Evolutionary conservation across 192 early-diverging fungal genomes (phyloP).

Genomic region (Entrophospora sp.): DNA sequence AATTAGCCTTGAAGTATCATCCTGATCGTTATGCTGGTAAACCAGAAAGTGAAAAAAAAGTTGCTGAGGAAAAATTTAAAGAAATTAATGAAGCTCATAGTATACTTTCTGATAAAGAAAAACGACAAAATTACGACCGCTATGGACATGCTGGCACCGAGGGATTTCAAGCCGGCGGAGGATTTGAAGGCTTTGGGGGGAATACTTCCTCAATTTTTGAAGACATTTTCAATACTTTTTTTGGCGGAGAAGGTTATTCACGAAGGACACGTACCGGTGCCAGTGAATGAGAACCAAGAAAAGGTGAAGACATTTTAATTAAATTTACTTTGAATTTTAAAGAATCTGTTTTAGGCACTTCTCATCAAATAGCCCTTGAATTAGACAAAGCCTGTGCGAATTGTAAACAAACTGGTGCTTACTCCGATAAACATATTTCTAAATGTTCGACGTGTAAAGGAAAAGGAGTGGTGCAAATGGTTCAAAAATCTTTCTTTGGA

Average conservation of each 20-base stretch:
- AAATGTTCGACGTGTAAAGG: neutral
- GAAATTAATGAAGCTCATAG: too few relatives aligned
- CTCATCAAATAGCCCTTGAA: neutral
- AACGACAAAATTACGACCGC: neutral
- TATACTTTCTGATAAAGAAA: too few relatives aligned
- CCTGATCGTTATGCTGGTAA: too few relatives aligned
- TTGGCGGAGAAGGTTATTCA: slow-evolving; percentile 33
- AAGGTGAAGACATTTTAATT: slow-evolving; percentile 2
- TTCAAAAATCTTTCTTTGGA: too few relatives aligned
- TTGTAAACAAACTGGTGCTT: neutral
- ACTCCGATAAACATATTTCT: neutral
- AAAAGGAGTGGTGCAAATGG: neutral
- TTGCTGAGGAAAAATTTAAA: too few relatives aligned
- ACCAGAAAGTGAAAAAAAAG: too few relatives aligned
- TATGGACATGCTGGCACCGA: neutral
- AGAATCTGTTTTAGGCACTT: slow-evolving; percentile 1
- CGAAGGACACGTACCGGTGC: neutral
- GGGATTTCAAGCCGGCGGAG: neutral
- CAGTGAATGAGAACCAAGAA: neutral
- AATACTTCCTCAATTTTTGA: slow-evolving; percentile 62
- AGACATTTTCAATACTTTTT: slow-evolving; percentile 95
- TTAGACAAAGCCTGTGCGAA: neutral
- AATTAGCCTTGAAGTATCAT: too few relatives aligned
- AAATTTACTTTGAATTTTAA: neutral
- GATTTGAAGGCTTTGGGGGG: neutral